A percentile compares a stretch with the other conserved stretches of the same genome.
phyloP scores from a whole-genome alignment of 2,329 filamentous ascomycete species.

The Colletotrichum camelliae region DNA sequence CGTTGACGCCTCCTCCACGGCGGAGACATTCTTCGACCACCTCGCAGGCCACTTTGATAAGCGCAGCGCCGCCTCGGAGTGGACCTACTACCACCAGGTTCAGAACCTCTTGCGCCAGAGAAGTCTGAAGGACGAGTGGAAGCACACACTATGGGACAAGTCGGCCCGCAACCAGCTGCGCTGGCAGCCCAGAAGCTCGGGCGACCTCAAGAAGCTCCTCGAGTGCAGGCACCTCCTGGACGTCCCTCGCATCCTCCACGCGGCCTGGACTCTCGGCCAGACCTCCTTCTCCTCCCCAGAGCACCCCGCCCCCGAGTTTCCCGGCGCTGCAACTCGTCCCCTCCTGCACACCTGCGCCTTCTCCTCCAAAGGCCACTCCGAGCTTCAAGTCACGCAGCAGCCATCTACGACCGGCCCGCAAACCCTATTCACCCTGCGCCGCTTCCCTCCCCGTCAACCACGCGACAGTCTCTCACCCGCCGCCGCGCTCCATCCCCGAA shows the following conservation, averaged over 20 bases:
- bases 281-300: slow-evolving; percentile 39
- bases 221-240: slow-evolving; percentile 47
- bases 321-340: slow-evolving; percentile 21
- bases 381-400: slow-evolving; percentile 1
- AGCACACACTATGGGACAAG: slow-evolving; percentile 51
- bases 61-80: slow-evolving; percentile 27
- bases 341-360: slow-evolving; percentile 24
- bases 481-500: not conserved
- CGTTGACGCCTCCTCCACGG: slow-evolving; percentile 39
- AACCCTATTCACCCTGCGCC: slow-evolving; percentile 4
- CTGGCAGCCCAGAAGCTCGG: slow-evolving; percentile 47
- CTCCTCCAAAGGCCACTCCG: not conserved
- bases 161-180: slow-evolving; percentile 43
- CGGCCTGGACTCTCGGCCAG: slow-evolving; percentile 49
- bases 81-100: slow-evolving; percentile 48
- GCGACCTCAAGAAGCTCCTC: slow-evolving; percentile 49
- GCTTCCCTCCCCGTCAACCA: slow-evolving; percentile 5
- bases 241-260: slow-evolving; percentile 45
- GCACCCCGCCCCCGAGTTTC: slow-evolving; percentile 16
- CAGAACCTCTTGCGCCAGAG: slow-evolving; percentile 50
- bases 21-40: slow-evolving; percentile 52
- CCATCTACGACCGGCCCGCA: not conserved
- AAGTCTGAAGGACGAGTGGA: slow-evolving; percentile 49
- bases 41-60: slow-evolving; percentile 51
- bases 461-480: slow-evolving; percentile 12